Evolutionary conservation across 2,329 filamentous ascomycete species (phyloP).

Genomic region (Ceratocystis lukuohia): DNA sequence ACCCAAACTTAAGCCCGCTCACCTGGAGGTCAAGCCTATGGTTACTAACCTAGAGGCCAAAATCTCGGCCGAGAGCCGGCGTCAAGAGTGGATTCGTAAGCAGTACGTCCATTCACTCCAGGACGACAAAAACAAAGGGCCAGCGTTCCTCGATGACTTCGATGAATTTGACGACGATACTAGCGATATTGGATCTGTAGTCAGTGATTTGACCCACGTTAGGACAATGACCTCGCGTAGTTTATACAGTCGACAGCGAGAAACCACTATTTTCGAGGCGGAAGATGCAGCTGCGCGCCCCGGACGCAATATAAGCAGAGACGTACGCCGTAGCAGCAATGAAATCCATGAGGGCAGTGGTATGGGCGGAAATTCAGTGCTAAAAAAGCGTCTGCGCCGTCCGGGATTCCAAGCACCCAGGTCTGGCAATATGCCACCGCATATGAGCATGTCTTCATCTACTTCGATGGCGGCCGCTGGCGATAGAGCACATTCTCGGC

Average conservation of each 20-base stretch:
- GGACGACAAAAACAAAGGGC: constrained; percentile 14
- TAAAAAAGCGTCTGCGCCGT: constrained; percentile 26
- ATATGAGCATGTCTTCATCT: constrained; percentile 26
- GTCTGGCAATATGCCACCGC: constrained; percentile 25
- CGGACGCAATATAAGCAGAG: constrained; percentile 11
- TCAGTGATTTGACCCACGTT: constrained; percentile 19
- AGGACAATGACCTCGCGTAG: constrained; percentile 19
- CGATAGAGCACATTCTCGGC: not conserved
- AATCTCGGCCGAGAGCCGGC: constrained; percentile 16
- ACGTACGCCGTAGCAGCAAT: constrained; percentile 19
- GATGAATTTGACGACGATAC: constrained; percentile 19
- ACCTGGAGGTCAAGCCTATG: constrained; percentile 13
- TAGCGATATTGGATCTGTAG: constrained; percentile 18
- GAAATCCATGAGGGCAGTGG: constrained; percentile 27
- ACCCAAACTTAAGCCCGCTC: constrained; percentile 6
- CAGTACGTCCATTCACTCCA: constrained; percentile 19
- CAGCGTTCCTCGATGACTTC: constrained; percentile 9
- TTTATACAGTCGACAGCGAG: constrained; percentile 17
- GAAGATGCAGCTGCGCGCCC: constrained; percentile 16
- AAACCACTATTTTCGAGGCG: constrained; percentile 18
- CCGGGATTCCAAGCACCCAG: constrained; percentile 25
- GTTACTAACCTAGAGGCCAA: constrained; percentile 16
- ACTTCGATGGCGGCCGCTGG: not conserved
- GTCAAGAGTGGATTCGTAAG: constrained; percentile 19
- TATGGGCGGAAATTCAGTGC: constrained; percentile 22